phyloP scores from a whole-genome alignment of 2,329 filamentous ascomycete species.

The Graphilbum fragrans region DNA sequence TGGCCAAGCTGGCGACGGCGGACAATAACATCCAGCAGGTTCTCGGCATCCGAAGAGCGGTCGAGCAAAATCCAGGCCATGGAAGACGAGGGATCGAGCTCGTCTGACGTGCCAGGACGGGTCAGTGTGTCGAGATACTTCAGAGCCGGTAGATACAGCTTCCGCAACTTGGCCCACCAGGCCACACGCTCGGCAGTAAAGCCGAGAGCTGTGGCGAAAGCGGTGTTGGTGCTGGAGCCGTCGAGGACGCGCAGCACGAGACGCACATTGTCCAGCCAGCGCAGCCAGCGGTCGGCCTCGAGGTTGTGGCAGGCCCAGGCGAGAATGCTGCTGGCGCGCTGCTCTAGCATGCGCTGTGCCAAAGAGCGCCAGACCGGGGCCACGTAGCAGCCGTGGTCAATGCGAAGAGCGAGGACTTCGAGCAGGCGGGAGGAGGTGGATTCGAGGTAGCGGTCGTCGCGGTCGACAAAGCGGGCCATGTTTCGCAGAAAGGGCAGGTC shows the following conservation, averaged over 20 bases:
- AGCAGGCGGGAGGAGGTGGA: too few relatives aligned
- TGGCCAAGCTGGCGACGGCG: constrained; percentile 1
- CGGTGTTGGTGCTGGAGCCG: too few relatives aligned
- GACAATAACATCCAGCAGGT: constrained; percentile 8
- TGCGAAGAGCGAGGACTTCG: too few relatives aligned
- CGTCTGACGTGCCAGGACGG: too few relatives aligned
- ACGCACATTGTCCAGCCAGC: constrained; percentile 9
- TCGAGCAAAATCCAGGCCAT: too few relatives aligned
- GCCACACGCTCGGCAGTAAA: constrained; percentile 4
- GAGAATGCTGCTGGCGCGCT: constrained; percentile 7
- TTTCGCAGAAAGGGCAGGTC: constrained; percentile 11
- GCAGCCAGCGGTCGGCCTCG: constrained; percentile 7
- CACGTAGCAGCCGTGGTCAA: too few relatives aligned
- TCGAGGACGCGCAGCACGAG: constrained; percentile 4
- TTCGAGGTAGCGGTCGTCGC: too few relatives aligned
- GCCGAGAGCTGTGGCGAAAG: constrained; percentile 4
- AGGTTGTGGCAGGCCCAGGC: constrained; percentile 11
- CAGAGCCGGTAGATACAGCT: neutral
- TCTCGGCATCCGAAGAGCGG: too few relatives aligned
- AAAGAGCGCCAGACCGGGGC: constrained; percentile 11
- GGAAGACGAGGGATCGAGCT: too few relatives aligned
- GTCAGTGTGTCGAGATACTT: constrained; percentile 2
- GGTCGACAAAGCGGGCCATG: constrained; percentile 7
- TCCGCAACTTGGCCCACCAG: constrained; percentile 5
- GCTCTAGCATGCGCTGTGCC: constrained; percentile 7